Base-by-base conservation (phyloP, 2,329 filamentous ascomycete species). In the Pezicula carpinea region DNA sequence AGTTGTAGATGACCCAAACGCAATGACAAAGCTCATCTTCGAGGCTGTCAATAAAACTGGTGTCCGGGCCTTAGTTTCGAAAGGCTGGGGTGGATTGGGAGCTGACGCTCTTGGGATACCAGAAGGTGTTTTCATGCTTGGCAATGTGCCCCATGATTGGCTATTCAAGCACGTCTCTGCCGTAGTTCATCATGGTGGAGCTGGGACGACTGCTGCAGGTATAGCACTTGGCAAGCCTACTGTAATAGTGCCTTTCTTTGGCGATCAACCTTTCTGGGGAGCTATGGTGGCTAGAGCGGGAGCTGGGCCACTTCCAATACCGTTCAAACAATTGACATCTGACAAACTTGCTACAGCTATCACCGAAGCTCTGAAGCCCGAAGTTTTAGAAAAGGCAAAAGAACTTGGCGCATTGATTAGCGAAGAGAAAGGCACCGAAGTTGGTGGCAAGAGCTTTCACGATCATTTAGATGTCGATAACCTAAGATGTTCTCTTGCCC, bases 141-240 rank as follows among this genome's bases (percentile, higher is more conserved):
- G 87, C 10, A 93, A 92, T 59, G 82, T 84, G 38, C 89, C 89
- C 1, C 90, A 95, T 53, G 90, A 95, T 66, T 95, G 89, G 89
- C 69, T 95, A 0, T 95, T 95, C 65, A 75, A 88, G 53, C 82
- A 77, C 32, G 89, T 95, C 1, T 85, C 87, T 1, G 84, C 82
- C 36, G 89, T 95, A 1, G 85, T 93, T 5, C 90, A 95, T 60
- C 89, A 95, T 53, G 90, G 89, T 18, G 89, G 90, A 48, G 89
- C 89, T 7, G 89, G 89, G 15, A 96, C 89, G 3, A 95, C 89
- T 1, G 89, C 89, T 1, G 87, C 89, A 1, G 89, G 89, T n/a
- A 87, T 95, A 51, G 79, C 85, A 15, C 79, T 83, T 1, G 89
- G 89, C 19, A 83, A 83, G 45, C 89, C 89, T 2, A 95, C 89